phyloP scores from a whole-genome alignment of 2,329 filamentous ascomycete species.

The Sphaerulina musiva region DNA sequence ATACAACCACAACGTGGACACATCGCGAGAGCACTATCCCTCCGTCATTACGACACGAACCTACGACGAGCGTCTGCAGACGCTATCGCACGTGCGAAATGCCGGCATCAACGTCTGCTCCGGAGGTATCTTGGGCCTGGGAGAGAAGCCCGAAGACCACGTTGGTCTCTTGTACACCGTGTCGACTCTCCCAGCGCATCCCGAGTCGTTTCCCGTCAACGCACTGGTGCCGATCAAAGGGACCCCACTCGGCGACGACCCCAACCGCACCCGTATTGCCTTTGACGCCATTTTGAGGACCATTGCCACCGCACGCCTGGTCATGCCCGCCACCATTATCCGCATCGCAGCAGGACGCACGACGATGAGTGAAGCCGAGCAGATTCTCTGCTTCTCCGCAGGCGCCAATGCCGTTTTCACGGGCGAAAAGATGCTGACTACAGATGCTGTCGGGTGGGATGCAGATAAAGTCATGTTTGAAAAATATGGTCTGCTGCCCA shows the following conservation, averaged over 20 bases:
- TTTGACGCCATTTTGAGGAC: slow-evolving; percentile 76
- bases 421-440: slow-evolving; percentile 92
- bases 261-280: slow-evolving; percentile 53
- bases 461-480: slow-evolving; percentile 80
- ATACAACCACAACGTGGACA: slow-evolving; percentile 94
- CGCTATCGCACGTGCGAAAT: slow-evolving; percentile 70
- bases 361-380: slow-evolving; percentile 80
- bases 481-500: slow-evolving; percentile 72
- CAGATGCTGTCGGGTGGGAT: slow-evolving; percentile 84
- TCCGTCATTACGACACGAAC: slow-evolving; percentile 76
- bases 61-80: slow-evolving; percentile 80
- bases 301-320: slow-evolving; percentile 72
- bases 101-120: slow-evolving; percentile 88
- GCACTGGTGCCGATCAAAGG: slow-evolving; percentile 86
- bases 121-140: slow-evolving; percentile 78
- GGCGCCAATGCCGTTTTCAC: slow-evolving; percentile 94
- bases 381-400: slow-evolving; percentile 81
- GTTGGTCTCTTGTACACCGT: slow-evolving; percentile 79
- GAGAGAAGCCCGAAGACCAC: slow-evolving; percentile 71
- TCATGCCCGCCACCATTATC: slow-evolving; percentile 82
- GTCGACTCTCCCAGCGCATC: slow-evolving; percentile 70
- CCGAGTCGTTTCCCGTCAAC: slow-evolving; percentile 87
- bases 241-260: slow-evolving; percentile 67
- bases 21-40: slow-evolving; percentile 81
- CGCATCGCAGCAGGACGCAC: slow-evolving; percentile 78